Base-by-base conservation (phyloP, 305 asterid species). In the Fraxinus angustifolia region DNA sequence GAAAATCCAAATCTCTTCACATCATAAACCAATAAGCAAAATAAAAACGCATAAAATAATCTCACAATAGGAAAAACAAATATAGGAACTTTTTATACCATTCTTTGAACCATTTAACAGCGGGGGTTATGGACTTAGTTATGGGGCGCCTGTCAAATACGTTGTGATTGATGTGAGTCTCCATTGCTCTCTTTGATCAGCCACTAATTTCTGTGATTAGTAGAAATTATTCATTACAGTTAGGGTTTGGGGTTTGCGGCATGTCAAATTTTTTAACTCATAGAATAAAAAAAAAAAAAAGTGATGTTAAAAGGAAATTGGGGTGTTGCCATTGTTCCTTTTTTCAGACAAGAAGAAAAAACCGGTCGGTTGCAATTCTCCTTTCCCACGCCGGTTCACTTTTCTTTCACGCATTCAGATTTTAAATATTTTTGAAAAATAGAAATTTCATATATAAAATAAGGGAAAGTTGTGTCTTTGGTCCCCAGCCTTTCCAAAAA, bases 21-120 rank as follows among this genome's bases (percentile, higher is more conserved):
- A 26, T 65, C 3, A 65, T 3, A 26, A 65, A 65, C 35, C 73
- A 65, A 23, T 23, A 26, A 65, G 35, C 14, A 65, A 65, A 67
- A 12, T 67, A 0, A 67, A 26, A 67, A 11, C 30, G 17, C 38
- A 67, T 23, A 28, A 67, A 67, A 12, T 6, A 67, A 67, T 26
- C 73, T n/a, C 73, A 26, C 3, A 28, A 33, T 34, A 73, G 30
- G 50, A n/a, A 73, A 17, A 33, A 10, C 8, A 31, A 8, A 33
- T 33, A 60, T 7, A 19, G 16, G 28, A 19, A 72, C 19, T 26
- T 28, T 76, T 33, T 14, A 23, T 80, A 80, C 83, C 83, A 80
- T 80, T 73, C 78, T 53, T 35, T 80, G 79, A 50, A 72, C 83
- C 83, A 80, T 62, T 80, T 80, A 14, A 80, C 79, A 36, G 83